Base-by-base conservation (phyloP, 2,329 filamentous ascomycete species). In the Sporothrix pseudoabietina region DNA sequence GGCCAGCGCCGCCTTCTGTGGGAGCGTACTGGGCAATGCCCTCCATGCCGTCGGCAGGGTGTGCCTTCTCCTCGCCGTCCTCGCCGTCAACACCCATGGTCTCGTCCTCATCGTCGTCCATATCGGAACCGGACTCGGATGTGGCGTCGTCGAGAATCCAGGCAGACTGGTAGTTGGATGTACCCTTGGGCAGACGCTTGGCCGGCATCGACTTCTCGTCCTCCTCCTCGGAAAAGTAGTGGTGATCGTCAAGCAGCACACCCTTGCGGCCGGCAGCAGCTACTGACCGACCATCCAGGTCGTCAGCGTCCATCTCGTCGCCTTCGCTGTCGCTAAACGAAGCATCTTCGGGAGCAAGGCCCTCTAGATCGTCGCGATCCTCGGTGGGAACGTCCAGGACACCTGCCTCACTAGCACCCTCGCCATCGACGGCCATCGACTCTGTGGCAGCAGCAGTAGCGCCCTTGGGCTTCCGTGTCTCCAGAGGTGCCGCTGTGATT, bases 151-250 rank as follows among this genome's bases (percentile, higher is more conserved):
- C 86, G 49, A 99, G 83, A 80, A 92, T 98, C 96, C 96, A 99
- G 10, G 95, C 94, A 30, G 94, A 88, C 82, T 99, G 96, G 82
- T 98, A 98, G 72, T 91, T 89, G 54, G 96, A 98, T 2, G 96
- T 99, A 76, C 96, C 96, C 81, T 91, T 93, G 0, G 96, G 96
- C 30, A 99, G 83, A 75, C 89, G 89, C 82, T 91, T 96, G 7
- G 93, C 92, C 44, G 84, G 83, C 49, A 86, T 82, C 22, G 89
- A 84, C 22, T 87, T 84, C 71, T 89, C 85, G 6, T 86, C 84
- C 71, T 96, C 91, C 65, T 96, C 94, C 59, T 98, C 95, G 0
- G 94, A 94, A 80, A 98, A 99, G 82, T 99, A 99, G 80, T 98
- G 95, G 81, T 99, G 95, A 77, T 98, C 95, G 77, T 99, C 96